Base-by-base conservation (phyloP, 129 eudicot genomes). In the Solidago caesia region DNA sequence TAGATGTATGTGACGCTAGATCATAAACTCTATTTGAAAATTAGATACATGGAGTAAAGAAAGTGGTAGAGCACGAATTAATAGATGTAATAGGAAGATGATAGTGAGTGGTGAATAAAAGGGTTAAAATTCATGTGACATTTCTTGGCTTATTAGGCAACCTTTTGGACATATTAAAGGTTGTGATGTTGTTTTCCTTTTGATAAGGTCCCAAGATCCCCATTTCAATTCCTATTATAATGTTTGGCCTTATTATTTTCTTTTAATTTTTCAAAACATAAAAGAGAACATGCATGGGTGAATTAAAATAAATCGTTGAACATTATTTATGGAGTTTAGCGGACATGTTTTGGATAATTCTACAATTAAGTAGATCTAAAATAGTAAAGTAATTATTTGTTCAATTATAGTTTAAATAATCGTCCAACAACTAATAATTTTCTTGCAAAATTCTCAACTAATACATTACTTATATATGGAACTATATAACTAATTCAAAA, bases 111-210 rank as follows among this genome's bases (percentile, higher is more conserved):
- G 65, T 73, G 69, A 49, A 55, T 51, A 64, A 76, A 56, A 41
- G 15, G 75, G 82, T 71, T 76, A 47, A 52, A 56, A 65, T 39
- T 77, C 85, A 82, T 77, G 82, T 82, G 85, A 82, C 74, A 48
- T 65, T 46, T 66, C 64, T 82, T 76, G 85, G 79, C 71, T 82
- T 65, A 61, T 67, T 82, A 76, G 81, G 81, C 69, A 70, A 71
- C 73, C 72, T 51, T 70, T 77, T 68, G 68, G 77, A 65, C 70
- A 64, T 47, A 76, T 76, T 27, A 7, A 68, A 67, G 21, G 61
- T 69, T 76, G 73, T 61, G 45, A 68, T 75, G 72, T 75, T 80
- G 49, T 75, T 62, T 81, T 81, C 64, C 78, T 62, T 65, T 44
- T 46, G 80, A 76, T 70, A 75, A 79, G 84, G 76, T 46, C 42